phyloP scores from a whole-genome alignment of 1,284 basidiomycete genomes.

The Rhodotorula sp. region DNA sequence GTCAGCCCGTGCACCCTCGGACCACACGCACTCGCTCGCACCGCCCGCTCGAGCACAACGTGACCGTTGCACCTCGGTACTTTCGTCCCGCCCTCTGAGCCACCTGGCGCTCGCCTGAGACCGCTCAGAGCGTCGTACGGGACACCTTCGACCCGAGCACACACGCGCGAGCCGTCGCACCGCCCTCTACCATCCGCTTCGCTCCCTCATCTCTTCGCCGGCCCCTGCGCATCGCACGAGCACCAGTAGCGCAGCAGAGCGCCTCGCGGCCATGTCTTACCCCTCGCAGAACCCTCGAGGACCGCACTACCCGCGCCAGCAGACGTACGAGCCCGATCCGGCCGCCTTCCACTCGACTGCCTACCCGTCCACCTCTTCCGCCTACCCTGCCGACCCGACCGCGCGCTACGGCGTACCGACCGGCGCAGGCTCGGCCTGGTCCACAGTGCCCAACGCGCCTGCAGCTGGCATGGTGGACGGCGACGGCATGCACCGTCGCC shows the following conservation, averaged over 20 bases:
- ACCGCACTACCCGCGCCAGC: conserved; percentile 12
- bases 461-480: not conserved
- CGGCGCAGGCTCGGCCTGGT: not conserved
- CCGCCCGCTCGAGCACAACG: too few relatives aligned
- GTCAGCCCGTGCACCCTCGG: too few relatives aligned
- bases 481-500: conserved; percentile 19
- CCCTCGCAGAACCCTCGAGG: conserved; percentile 15
- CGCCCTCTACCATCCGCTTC: too few relatives aligned
- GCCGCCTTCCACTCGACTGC: conserved; percentile 29
- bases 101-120: too few relatives aligned
- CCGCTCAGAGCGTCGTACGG: too few relatives aligned
- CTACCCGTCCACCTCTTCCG: conserved; percentile 12
- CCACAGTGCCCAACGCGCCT: not conserved
- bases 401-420: conserved; percentile 8
- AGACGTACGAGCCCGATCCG: conserved; percentile 25
- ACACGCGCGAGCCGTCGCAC: too few relatives aligned
- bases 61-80: too few relatives aligned
- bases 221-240: not conserved
- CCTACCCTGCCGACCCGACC: conserved; percentile 4
- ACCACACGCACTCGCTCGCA: too few relatives aligned
- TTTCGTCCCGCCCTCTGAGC: too few relatives aligned
- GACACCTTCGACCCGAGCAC: too few relatives aligned
- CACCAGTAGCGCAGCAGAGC: not conserved
- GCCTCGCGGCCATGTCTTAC: conserved; percentile 14
- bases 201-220: too few relatives aligned